Base-by-base conservation (phyloP, 495 filamentous ascomycete species). In the Trichocladium uniseriatum region DNA sequence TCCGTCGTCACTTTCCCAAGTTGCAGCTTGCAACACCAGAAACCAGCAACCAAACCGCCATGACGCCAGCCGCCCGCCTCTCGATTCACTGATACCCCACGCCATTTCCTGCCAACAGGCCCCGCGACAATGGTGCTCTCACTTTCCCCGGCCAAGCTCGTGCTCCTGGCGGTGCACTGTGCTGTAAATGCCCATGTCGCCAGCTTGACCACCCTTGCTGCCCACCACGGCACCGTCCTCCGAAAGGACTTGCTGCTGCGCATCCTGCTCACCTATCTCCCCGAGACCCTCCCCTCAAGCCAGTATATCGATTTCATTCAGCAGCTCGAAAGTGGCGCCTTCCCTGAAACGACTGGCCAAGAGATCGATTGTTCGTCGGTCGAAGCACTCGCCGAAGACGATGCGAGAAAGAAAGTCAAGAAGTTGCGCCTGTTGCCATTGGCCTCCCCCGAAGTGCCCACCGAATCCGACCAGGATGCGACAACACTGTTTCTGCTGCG, bases 241-340 rank as follows among this genome's bases (percentile, higher is more conserved):
- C 75, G 76, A 16, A 72, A 78, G 10, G 83, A 86, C 49, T 75
- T 86, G 38, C 55, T 90, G 29, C 70, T 94, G 53, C 81, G 89
- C 56, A 84, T 96, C 43, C 67, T 95, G 51, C 75, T 96, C 49
- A 94, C 84, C 45, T 92, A 81, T 55, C 76, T 96, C 6, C 89
- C 90, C 31, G 89, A 92, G 61, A 85, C 77, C 41, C 68, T 79
- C 10, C 78, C 79, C 14, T 84, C 89, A 22, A 71, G 64, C 19
- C 56, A 69, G 32, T 94, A 94, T 61, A 72, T 75, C 10, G 61
- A 70, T 14, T 73, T 86, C 32, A 56, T 91, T 7, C 64, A 75
- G 34, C 68, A 77, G 27, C 64, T 89, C 52, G 70, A 68, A 7
- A 62, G 65, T 11, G 72, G 75, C 16, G 53, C 67, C 4, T 54